phyloP scores from a whole-genome alignment of 2,329 filamentous ascomycete species.

The Penicillium sp. region DNA sequence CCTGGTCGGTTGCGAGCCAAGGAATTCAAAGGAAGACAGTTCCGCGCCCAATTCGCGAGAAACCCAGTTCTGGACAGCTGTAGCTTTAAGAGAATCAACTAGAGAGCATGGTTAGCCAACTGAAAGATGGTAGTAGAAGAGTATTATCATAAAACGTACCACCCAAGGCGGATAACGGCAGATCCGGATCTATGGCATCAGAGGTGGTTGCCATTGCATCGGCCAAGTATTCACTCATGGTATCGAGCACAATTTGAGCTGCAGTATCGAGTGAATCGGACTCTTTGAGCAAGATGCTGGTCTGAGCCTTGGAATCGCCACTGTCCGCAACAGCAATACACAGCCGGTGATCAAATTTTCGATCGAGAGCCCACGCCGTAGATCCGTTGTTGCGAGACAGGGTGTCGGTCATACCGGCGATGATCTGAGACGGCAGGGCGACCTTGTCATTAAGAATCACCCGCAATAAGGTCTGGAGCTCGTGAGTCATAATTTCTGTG shows the following conservation, averaged over 20 bases:
- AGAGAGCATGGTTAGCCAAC: conserved; percentile 4
- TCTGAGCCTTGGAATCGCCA: conserved; percentile 3
- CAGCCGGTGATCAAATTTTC: conserved; percentile 24
- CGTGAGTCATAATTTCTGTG: conserved; percentile 20
- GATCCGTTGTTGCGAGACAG: conserved; percentile 17
- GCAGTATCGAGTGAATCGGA: conserved; percentile 12
- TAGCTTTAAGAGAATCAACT: conserved; percentile 26
- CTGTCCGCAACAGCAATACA: conserved; percentile 6
- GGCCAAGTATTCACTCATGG: conserved; percentile 21
- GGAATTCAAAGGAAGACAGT: conserved; percentile 24
- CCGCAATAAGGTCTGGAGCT: conserved; percentile 19
- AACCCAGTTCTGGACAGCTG: conserved; percentile 25
- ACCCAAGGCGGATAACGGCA: conserved; percentile 24
- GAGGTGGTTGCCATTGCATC: conserved; percentile 22
- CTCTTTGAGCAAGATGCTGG: conserved; percentile 11
- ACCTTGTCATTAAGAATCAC: conserved; percentile 20
- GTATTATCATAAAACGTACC: conserved; percentile 10
- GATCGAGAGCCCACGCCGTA: conserved; percentile 19
- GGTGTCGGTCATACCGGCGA: conserved; percentile 21
- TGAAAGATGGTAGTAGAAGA: not conserved
- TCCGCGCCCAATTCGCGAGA: conserved; percentile 22
- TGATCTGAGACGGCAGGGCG: conserved; percentile 18
- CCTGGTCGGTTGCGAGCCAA: conserved; percentile 23
- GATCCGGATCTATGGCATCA: conserved; percentile 21
- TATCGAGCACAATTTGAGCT: conserved; percentile 13